A percentile compares a stretch with the other conserved stretches of the same genome.
These are phyloP conservation scores for Leccinum ochraceum DNA, from an alignment of 768 basidiomycete species.

Conservation along the genomic window DNA sequence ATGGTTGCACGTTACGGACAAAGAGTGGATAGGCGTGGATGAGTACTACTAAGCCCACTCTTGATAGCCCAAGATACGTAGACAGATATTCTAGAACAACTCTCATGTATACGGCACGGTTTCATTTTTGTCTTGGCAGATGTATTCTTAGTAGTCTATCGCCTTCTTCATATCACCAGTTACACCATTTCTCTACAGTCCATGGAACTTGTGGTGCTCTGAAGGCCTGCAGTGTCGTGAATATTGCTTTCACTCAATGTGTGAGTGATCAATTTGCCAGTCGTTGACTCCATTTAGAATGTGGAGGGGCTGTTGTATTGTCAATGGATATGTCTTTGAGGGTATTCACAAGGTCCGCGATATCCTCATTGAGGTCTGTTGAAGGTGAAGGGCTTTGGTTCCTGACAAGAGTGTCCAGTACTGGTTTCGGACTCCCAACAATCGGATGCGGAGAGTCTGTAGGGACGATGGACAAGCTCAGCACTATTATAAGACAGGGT, in stretches of 20 bases:
- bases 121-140: not conserved
- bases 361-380: slow-evolving; percentile 3
- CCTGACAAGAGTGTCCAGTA: not conserved
- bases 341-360: slow-evolving; percentile 12
- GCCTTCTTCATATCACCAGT: not conserved
- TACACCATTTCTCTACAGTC: slow-evolving; percentile 1
- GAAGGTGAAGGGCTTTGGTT: not conserved
- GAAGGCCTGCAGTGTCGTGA: not conserved
- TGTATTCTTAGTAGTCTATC: slow-evolving; percentile 5
- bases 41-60: slow-evolving; percentile 27
- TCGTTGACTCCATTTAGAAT: not conserved
- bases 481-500: not conserved
- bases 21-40: slow-evolving; percentile 28
- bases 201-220: not conserved
- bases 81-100: slow-evolving; percentile 11
- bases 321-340: slow-evolving; percentile 17
- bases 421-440: not conserved
- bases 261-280: not conserved
- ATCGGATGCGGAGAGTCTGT: slow-evolving; percentile 19
- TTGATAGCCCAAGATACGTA: slow-evolving; percentile 8
- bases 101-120: slow-evolving; percentile 6
- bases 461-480: not conserved
- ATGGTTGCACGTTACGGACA: slow-evolving; percentile 59
- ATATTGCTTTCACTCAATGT: not conserved
- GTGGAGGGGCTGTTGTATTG: not conserved